These are phyloP conservation scores for Lippia alba DNA, from an alignment of 305 asterid genomes.

Conservation along the genomic window DNA sequence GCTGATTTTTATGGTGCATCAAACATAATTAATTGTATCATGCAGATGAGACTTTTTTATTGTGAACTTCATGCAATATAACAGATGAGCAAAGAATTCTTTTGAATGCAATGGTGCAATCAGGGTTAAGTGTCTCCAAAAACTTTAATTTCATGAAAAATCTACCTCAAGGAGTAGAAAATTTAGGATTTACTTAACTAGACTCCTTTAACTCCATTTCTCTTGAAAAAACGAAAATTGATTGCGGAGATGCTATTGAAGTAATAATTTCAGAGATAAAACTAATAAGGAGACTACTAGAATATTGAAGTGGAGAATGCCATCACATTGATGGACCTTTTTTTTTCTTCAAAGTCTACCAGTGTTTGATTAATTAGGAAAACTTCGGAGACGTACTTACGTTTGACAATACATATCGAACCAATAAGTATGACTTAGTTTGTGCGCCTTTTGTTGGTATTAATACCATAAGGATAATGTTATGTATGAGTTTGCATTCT, in stretches of 20 bases:
- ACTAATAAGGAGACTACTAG: background rate
- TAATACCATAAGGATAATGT: too few relatives aligned
- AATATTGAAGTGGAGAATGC: background rate
- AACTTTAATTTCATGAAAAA: background rate
- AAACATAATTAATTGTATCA: background rate
- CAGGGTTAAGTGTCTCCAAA: background rate
- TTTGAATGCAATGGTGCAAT: background rate
- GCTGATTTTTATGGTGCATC: too few relatives aligned
- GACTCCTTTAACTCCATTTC: background rate
- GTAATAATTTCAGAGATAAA: background rate
- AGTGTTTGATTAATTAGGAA: background rate
- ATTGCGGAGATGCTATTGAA: background rate
- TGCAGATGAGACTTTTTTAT: background rate
- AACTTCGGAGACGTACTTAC: too few relatives aligned
- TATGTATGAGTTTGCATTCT: too few relatives aligned
- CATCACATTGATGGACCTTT: background rate
- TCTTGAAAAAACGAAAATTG: background rate
- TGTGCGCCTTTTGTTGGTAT: too few relatives aligned
- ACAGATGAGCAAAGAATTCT: background rate
- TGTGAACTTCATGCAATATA: background rate
- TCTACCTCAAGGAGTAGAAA: background rate
- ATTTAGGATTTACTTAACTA: background rate
- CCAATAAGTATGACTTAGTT: too few relatives aligned
- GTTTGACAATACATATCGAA: too few relatives aligned
- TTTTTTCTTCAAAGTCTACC: background rate